A percentile compares a stretch with the other conserved stretches of the same genome.
Evolutionary conservation across 176 grass and related monocot species (phyloP).

Genomic region (Triticum monococcum): DNA sequence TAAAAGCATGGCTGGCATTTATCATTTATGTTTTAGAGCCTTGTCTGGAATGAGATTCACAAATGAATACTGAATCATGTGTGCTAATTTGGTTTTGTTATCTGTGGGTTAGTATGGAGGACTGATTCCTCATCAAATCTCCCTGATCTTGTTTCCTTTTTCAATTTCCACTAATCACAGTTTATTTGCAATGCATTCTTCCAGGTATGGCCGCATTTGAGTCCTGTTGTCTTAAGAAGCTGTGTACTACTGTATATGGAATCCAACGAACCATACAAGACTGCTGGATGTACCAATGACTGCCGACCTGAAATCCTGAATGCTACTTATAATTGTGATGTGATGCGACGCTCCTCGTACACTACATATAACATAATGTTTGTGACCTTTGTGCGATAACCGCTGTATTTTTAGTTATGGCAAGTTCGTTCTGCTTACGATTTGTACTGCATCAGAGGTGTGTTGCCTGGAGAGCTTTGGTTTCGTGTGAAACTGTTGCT

Average conservation of each 20-base stretch:
- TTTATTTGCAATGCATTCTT: neutral
- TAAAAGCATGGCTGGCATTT: neutral
- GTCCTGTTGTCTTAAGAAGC: too few species aligned
- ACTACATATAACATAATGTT: neutral
- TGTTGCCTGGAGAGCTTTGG: neutral
- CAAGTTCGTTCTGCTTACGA: neutral
- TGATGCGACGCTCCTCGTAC: neutral
- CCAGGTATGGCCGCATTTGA: too few species aligned
- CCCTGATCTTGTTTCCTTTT: neutral
- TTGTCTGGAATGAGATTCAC: neutral
- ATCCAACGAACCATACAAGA: neutral
- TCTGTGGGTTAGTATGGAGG: neutral
- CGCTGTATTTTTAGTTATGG: neutral
- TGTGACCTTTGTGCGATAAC: neutral
- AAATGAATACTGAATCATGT: neutral
- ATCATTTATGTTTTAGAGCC: slow-evolving; percentile 1
- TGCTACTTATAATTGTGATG: neutral
- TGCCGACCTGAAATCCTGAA: neutral
- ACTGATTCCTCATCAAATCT: neutral
- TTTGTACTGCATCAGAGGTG: neutral
- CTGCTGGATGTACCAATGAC: neutral
- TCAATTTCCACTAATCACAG: neutral
- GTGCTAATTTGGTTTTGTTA: neutral
- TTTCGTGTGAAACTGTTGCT: neutral
- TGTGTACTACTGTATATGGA: neutral